Evolutionary conservation across 108 stramenopile species (phyloP).

Genomic region (Chaetoceros tenuissimus): DNA sequence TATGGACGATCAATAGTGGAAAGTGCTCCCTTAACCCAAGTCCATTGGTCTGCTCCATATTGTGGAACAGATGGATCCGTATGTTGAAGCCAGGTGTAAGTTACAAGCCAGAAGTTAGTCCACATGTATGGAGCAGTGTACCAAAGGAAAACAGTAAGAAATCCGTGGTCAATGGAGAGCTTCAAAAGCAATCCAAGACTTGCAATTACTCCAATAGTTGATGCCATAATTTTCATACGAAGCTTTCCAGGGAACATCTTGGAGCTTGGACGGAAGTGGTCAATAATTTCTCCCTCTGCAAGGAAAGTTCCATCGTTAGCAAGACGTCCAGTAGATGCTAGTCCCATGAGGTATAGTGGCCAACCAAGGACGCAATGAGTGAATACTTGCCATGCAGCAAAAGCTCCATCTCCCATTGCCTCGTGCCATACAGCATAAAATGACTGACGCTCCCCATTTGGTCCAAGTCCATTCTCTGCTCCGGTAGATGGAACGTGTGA

Average conservation of each 20-base stretch:
- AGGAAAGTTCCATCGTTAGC: conserved; percentile 56
- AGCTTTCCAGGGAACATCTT: conserved; percentile 85
- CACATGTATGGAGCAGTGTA: conserved; percentile 93
- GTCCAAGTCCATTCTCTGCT: conserved; percentile 68
- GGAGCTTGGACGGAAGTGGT: conserved; percentile 83
- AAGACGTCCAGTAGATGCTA: conserved; percentile 74
- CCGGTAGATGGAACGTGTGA: conserved; percentile 65
- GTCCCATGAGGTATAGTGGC: conserved; percentile 82
- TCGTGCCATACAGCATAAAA: conserved; percentile 80
- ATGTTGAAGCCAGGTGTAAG: conserved; percentile 99
- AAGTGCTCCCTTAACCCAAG: conserved; percentile 95
- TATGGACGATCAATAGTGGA: conserved; percentile 96
- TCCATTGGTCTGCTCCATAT: conserved; percentile 93
- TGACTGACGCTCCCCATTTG: conserved; percentile 43
- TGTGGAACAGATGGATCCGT: conserved; percentile 97
- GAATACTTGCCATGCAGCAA: conserved; percentile 85
- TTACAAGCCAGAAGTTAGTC: conserved; percentile 93
- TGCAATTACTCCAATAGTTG: conserved; percentile 64
- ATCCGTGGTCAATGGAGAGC: conserved; percentile 31
- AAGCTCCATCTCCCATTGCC: conserved; percentile 82
- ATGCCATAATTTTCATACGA: conserved; percentile 68
- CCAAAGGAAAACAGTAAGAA: conserved; percentile 79
- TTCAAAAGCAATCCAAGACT: conserved; percentile 34
- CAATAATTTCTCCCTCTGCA: conserved; percentile 53
- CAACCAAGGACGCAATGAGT: conserved; percentile 81